Base-by-base conservation (phyloP, 1,284 basidiomycete genomes). In the Sanguinoderma infundibulare region DNA sequence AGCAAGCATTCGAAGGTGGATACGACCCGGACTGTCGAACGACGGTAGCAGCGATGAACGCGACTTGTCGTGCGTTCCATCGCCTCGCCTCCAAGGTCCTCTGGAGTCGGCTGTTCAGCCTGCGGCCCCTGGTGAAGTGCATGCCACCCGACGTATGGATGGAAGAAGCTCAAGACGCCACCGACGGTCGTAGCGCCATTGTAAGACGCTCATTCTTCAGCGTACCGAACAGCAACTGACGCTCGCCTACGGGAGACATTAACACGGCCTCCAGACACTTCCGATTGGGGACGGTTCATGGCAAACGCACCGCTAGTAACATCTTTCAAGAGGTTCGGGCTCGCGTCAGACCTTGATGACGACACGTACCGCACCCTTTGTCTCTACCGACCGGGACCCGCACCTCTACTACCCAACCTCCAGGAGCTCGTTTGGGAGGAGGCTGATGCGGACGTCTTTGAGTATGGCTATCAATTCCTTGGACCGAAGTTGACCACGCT, bases 401-500 rank as follows among this genome's bases (percentile, higher is more conserved):
- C 35, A 1, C 62, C 57, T 8, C 56, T 67, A 26, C 51, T 67
- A 0, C 65, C 65, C 15, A 64, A 62, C 26, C 36, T 67, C 4
- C 60, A 47, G 26, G 65, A 67, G 59, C 61, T 67, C 35, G 61
- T 62, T 22, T 67, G 65, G 65, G 65, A 67, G 46, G 62, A 67
- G 47, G 35, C 62, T n/a, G 60, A 67, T 26, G 62, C 65, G 30
- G 65, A 67, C 47, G 65, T 61, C 20, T 67, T 64, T 46, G 65
- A 67, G 54, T 67, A 67, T 40, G 62, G 58, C 15, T 64, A 56
- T 44, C 65, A 67, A 22, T 42, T 67, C 15, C 58, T 67, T 2
- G 60, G 62, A 4, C 59, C 62, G 1, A 67, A 67, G 55, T 53
- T 64, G 26, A 59, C 53, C 42, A 64, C 65, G 14, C 42, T 67